phyloP scores from a whole-genome alignment of 306 rosid species.

The Rosa lucieae region DNA sequence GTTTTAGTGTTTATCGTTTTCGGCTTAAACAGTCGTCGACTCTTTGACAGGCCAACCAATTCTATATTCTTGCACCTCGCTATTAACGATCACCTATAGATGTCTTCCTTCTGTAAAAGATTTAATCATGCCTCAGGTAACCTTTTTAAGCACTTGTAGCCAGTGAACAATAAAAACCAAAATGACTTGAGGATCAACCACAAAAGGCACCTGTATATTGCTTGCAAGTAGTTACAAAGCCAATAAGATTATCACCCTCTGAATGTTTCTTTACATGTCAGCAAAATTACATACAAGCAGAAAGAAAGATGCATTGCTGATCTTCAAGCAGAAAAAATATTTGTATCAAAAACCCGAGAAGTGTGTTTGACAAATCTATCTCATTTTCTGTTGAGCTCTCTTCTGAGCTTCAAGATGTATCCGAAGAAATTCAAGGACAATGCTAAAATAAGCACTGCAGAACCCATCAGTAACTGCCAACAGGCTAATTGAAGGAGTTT shows the following conservation, averaged over 20 bases:
- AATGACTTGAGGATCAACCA: neutral
- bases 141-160: neutral
- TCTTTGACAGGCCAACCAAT: too few species aligned
- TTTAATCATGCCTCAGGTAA: too few species aligned
- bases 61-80: too few species aligned
- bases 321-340: conserved; percentile 3
- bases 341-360: neutral
- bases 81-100: too few species aligned
- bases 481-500: neutral
- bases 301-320: conserved; percentile 6
- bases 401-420: conserved; percentile 1
- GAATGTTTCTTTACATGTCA: conserved; percentile 12
- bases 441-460: neutral
- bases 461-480: neutral
- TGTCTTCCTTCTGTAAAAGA: too few species aligned
- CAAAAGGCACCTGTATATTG: neutral
- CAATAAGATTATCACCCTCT: neutral
- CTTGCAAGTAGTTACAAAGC: neutral
- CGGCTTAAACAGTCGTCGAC: too few species aligned
- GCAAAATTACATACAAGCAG: neutral
- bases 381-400: conserved; percentile 3
- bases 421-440: neutral
- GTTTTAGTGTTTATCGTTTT: too few species aligned
- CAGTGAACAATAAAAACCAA: neutral
- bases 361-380: conserved; percentile 5